Evolutionary conservation across 148 eudicot genomes (phyloP).

Genomic region (Diospyros lotus): DNA sequence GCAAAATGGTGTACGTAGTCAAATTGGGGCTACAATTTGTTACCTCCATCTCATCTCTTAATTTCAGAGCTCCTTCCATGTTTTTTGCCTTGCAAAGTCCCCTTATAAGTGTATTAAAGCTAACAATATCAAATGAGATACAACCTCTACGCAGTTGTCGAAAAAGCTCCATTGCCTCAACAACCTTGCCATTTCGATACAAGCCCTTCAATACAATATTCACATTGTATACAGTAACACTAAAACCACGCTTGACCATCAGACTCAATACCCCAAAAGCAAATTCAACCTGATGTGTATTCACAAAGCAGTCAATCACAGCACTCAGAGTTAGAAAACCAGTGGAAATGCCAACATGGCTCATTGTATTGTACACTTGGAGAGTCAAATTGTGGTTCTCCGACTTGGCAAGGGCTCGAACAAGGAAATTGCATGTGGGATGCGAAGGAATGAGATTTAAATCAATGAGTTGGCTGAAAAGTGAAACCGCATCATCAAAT

Average conservation of each 20-base stretch:
- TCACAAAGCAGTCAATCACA: conserved; percentile 55
- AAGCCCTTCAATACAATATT: conserved; percentile 64
- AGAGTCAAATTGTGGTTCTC: conserved; percentile 37
- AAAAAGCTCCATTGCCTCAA: conserved; percentile 39
- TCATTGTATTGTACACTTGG: conserved; percentile 48
- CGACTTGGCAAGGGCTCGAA: conserved; percentile 35
- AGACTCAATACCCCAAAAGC: conserved; percentile 51
- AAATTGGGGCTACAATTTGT: conserved; percentile 23
- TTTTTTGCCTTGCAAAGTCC: conserved; percentile 51
- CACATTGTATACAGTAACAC: conserved; percentile 34
- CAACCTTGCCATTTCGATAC: conserved; percentile 44
- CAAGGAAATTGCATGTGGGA: conserved; percentile 47
- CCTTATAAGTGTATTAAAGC: conserved; percentile 51
- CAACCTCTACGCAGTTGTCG: conserved; percentile 19
- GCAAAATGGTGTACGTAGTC: conserved; percentile 33
- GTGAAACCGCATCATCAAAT: conserved; percentile 20
- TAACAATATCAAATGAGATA: conserved; percentile 39
- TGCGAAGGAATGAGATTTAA: conserved; percentile 33
- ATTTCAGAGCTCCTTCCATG: conserved; percentile 40
- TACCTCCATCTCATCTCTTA: conserved; percentile 47
- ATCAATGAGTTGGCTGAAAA: conserved; percentile 29
- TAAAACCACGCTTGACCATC: conserved; percentile 58
- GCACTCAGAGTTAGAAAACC: conserved; percentile 42
- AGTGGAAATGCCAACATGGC: conserved; percentile 32
- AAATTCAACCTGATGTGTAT: conserved; percentile 26